Evolutionary conservation across 192 early-diverging fungal species (phyloP), one percentile per base, ranked within the genome.

Genomic region (Pilaira anomala): DNA sequence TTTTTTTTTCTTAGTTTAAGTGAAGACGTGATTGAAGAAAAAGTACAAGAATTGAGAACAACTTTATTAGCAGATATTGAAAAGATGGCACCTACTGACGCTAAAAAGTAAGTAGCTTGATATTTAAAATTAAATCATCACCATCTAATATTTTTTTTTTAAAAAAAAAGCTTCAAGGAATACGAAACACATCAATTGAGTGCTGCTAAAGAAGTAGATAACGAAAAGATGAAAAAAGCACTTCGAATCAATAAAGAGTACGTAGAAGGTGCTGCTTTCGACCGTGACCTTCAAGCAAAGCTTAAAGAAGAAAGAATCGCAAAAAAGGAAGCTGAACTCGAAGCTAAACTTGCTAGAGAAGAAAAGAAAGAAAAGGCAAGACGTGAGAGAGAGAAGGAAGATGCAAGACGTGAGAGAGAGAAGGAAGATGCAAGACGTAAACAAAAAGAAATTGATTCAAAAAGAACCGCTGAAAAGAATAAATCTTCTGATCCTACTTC

Each of bases 211-310:
- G 67, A 78, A 44, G 62, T 65, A 62, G 79, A 88, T 50, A 91
- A 94, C 68, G 74, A 72, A 26, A 75, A 76, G 66, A 64, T 92
- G 66, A 83, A 80, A 33, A 65, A 52, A 1, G 94, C 91, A 1
- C 68, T 96, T 49, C 82, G 87, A 12, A 89, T 96, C 30, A 41
- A 73, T 7, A 65, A 71, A 2, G 76, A 83, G 30, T 79, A 87
- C 76, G 80, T 84, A 0, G 86, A 92, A 57, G 92, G 93, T 18
- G 81, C 81, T 19, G 85, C 92, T 8, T 95, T 95, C 78, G 83
- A 92, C 67, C 66, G 76, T 44, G 90, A 91, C 19, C 70, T 89
- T 51, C 87, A 88, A 65, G 82, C 81, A 65, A 48, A 62, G 60
- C 42, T 52, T 29, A 73, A 48, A 63, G 62, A 44, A 24, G 25